These are phyloP conservation scores for Cymbopogon flexuosus DNA, from an alignment of 202 grass and related monocot species.

Conservation along the genomic window DNA sequence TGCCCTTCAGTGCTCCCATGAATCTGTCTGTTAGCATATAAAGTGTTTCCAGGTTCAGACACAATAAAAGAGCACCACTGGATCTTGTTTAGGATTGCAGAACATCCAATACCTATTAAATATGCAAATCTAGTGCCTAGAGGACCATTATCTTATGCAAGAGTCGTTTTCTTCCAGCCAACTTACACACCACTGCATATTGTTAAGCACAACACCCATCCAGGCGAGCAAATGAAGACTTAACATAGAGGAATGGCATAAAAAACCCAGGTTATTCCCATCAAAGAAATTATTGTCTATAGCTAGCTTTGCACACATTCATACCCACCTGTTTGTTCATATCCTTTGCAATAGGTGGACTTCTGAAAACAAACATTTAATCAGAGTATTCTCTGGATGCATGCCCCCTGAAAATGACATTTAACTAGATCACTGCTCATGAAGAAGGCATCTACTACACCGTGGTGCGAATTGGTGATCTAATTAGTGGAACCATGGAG, in stretches of 20 bases:
- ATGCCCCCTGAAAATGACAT: conserved; percentile 4
- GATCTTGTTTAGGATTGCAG: conserved; percentile 37
- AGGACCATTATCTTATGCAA: conserved; percentile 19
- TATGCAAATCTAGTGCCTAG: background rate
- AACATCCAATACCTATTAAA: background rate
- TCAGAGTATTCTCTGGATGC: background rate
- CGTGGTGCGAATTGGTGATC: background rate
- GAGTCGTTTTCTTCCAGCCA: conserved; percentile 39
- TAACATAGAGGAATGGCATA: background rate
- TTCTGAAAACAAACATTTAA: background rate
- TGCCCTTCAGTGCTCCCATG: background rate
- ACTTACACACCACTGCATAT: conserved; percentile 12
- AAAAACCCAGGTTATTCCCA: background rate
- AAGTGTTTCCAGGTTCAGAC: background rate
- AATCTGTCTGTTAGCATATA: background rate
- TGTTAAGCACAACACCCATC: conserved; percentile 28
- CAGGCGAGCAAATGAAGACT: conserved; percentile 8
- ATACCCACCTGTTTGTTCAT: conserved; percentile 2
- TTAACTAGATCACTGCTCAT: background rate
- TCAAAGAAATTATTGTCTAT: conserved; percentile 14
- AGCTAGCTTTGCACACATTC: background rate
- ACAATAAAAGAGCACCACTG: conserved; percentile 25
- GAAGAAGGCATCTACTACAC: background rate
- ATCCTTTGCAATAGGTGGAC: conserved; percentile 5
- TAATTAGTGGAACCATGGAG: conserved; percentile 9